These are phyloP conservation scores for Miscanthus sacchariflorus DNA, from an alignment of 202 grass and related monocot genomes.

Conservation along the genomic window DNA sequence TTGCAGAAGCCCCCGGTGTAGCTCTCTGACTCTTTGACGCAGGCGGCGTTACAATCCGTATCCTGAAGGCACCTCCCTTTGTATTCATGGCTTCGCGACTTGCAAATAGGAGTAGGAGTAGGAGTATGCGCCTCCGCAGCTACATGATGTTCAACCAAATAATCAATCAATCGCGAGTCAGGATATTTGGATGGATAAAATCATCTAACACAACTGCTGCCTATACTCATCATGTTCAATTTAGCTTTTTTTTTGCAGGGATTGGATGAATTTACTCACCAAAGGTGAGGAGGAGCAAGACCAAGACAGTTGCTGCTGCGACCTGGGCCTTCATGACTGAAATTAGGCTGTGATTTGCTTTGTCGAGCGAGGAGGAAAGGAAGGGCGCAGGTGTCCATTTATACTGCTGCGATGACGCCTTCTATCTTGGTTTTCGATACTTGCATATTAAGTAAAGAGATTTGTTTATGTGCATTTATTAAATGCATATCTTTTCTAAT, in stretches of 20 bases:
- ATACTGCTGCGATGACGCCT: background rate
- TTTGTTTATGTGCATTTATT: background rate
- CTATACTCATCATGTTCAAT: background rate
- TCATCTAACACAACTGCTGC: background rate
- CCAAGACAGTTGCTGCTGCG: background rate
- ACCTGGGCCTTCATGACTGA: conserved; percentile 6
- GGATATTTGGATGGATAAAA: background rate
- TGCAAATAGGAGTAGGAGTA: background rate
- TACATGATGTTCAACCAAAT: background rate
- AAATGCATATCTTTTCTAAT: too few species aligned
- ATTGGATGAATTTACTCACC: conserved; percentile 16
- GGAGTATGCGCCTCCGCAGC: background rate
- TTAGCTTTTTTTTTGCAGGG: background rate
- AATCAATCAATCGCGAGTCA: background rate
- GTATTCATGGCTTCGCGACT: background rate
- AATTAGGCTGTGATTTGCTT: background rate
- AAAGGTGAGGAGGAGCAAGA: background rate
- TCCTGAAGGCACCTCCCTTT: background rate
- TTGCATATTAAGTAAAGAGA: background rate
- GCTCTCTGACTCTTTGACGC: background rate
- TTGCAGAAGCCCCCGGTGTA: background rate
- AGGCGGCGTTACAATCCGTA: background rate
- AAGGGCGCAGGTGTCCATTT: background rate
- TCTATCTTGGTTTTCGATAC: background rate
- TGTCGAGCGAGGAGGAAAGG: background rate